Evolutionary conservation across 768 basidiomycete species (phyloP), one percentile per base, ranked within the genome.

Genomic region (Lactifluus hygrophoroides): DNA sequence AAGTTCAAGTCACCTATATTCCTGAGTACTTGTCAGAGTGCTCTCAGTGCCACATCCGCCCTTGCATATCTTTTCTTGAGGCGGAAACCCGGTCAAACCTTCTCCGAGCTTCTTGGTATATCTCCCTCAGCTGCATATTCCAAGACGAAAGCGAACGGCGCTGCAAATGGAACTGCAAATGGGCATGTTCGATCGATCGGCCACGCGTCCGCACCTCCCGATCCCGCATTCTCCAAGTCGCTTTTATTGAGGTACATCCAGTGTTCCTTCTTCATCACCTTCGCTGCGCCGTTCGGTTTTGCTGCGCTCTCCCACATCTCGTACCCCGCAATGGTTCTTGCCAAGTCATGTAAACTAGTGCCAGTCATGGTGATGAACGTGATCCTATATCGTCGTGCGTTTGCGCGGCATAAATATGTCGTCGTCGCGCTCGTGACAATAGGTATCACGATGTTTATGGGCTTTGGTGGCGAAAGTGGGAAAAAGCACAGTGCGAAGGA

Each of bases 321-420:
- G 17, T 98, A 97, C 76, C 96, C 96, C 50, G 93, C 95, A 44
- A 95, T 97, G 90, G 94, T 98, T 34, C 86, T 98, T 63, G 96
- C 91, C 52, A 98, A 98, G 72, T 97, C 94, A 0, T 98, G 96
- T 80, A 98, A 98, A 70, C 90, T 99, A 69, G 92, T 99, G 44
- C 96, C 96, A 0, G 96, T 94, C 60, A 91, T 95, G 83, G 81
- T 98, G 71, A 94, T 98, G 88, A 97, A 98, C 73, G 85, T 98
- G 66, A 67, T 98, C 38, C 79, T 97, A 58, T 98, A 98, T 73
- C 91, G 94, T 54, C 86, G 95, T 49, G 80, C 81, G 62, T 98
- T 97, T 70, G 89, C 93, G 0, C 80, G 84, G 1, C 88, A 98
- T 81, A 98, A 98, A 70, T 99, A 98, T 72, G 73, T 93, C 65